Conservation (phyloP, 768 basidiomycete genomes). For the Coprinopsis sp. region DNA sequence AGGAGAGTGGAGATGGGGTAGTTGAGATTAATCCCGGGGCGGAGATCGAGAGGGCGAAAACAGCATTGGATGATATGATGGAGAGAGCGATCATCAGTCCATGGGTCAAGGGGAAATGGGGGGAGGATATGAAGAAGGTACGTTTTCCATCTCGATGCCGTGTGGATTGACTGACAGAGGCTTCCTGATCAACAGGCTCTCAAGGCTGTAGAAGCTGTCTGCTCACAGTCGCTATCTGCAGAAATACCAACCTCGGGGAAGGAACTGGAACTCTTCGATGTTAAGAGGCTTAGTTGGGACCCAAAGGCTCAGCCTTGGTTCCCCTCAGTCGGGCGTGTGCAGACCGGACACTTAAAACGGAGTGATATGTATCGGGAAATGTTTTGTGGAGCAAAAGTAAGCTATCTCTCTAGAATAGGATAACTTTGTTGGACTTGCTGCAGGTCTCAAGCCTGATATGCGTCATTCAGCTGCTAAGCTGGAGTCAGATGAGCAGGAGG, state of each 20-base stretch:
- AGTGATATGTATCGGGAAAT: neutral
- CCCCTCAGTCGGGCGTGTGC: neutral
- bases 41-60: too few species aligned
- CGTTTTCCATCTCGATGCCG: too few species aligned
- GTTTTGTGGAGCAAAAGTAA: neutral
- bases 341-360: neutral
- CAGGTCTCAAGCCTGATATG: too few species aligned
- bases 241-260: neutral
- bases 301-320: slow-evolving; percentile 1
- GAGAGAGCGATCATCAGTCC: too few species aligned
- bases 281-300: slow-evolving; percentile 2
- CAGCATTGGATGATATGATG: too few species aligned
- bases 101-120: too few species aligned
- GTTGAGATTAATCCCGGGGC: neutral
- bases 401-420: neutral
- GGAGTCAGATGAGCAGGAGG: too few species aligned
- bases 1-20: neutral
- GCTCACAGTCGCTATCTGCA: neutral
- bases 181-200: neutral
- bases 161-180: slow-evolving; percentile 25
- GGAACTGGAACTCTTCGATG: neutral
- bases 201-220: neutral
- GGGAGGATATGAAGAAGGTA: too few species aligned
- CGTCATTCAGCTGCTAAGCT: too few species aligned
- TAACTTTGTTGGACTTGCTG: neutral